Base-by-base conservation (phyloP, 805 yeast genomes). In the Yarrowia sp. region DNA sequence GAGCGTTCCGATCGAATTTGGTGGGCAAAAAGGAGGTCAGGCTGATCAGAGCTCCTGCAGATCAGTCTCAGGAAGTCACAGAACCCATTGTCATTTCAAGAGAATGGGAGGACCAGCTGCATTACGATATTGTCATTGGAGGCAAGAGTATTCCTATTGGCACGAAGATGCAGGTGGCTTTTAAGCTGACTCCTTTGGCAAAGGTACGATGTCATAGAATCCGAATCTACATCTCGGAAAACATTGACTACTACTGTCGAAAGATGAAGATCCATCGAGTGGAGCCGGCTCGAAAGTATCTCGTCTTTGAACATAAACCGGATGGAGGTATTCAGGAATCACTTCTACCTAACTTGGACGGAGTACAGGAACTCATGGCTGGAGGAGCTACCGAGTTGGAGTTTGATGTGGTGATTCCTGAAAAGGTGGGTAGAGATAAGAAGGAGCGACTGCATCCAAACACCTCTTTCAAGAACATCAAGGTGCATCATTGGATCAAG, bases 401-500 rank as follows among this genome's bases (percentile, higher is more conserved):
- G 74, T 83, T 90, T 68, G 96, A 91, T 71, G 90, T 90, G 73
- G 88, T 82, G 68, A 87, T 95, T 22, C 98, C 98, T 1, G 85
- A 85, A 67, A 78, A 78, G 60, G 75, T 88, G 33, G 48, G 43
- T 4, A n/a, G 38, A 10, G 39, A 51, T 10, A 51, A 36, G 14
- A 47, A 60, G 35, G 58, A 57, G 11, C 31, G 35, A 41, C 67
- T 79, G 57, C 97, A 91, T 71, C 97, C 98, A 1, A 96, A 95
- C 75, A 90, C 97, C 0, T 84, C 90, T 2, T 87, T 82, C 69
- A 84, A 83, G 28, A 86, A 86, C 70, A 91, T 95, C 67, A 92
- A 91, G 76, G 83, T 95, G 7, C 93, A 90, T 71, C 99, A 95
- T 76, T 95, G 99, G 98, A 86, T 95, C 71, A 95, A 95, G 76